Percentiles rank a stretch among this genome's conserved stretches.
Conservation (phyloP, 108 stramenopile genomes). For the Thalassiosira profunda region DNA sequence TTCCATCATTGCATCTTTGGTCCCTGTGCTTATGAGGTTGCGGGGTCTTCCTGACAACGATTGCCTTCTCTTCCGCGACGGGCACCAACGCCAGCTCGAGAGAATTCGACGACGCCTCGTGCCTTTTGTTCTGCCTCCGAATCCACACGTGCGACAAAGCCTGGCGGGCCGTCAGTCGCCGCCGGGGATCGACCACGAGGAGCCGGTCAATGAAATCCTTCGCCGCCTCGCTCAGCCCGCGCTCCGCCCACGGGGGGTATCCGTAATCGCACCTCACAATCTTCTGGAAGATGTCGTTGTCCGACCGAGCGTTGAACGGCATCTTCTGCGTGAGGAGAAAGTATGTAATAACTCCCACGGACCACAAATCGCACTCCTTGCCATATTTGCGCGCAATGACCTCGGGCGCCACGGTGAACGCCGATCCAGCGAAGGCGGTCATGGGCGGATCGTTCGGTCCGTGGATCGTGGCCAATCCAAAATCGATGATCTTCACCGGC, state of each 20-base stretch:
- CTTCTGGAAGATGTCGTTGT: conserved; percentile 40
- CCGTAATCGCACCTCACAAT: too few relatives aligned
- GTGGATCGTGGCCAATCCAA: conserved; percentile 40
- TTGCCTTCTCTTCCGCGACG: too few relatives aligned
- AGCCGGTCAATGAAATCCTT: conserved; percentile 94
- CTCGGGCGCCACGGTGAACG: conserved; percentile 43
- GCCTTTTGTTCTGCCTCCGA: conserved; percentile 70
- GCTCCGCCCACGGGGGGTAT: conserved; percentile 97
- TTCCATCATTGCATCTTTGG: too few relatives aligned
- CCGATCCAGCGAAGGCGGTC: conserved; percentile 43
- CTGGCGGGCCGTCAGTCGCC: conserved; percentile 94
- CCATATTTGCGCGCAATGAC: conserved; percentile 42
- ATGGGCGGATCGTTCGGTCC: conserved; percentile 32
- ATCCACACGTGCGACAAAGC: conserved; percentile 98
- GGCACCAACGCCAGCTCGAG: too few relatives aligned
- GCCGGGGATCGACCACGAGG: conserved; percentile 86
- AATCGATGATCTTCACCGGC: conserved; percentile 43
- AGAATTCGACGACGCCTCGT: too few relatives aligned
- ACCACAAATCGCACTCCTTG: conserved; percentile 42
- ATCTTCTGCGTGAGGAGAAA: conserved; percentile 46
- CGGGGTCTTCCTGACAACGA: too few relatives aligned
- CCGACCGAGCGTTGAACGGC: conserved; percentile 35
- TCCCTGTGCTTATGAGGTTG: too few relatives aligned
- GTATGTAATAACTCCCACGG: conserved; percentile 39
- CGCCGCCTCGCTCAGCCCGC: conserved; percentile 87